phyloP scores from a whole-genome alignment of 139 green algal species.

The Microglena sp. region DNA sequence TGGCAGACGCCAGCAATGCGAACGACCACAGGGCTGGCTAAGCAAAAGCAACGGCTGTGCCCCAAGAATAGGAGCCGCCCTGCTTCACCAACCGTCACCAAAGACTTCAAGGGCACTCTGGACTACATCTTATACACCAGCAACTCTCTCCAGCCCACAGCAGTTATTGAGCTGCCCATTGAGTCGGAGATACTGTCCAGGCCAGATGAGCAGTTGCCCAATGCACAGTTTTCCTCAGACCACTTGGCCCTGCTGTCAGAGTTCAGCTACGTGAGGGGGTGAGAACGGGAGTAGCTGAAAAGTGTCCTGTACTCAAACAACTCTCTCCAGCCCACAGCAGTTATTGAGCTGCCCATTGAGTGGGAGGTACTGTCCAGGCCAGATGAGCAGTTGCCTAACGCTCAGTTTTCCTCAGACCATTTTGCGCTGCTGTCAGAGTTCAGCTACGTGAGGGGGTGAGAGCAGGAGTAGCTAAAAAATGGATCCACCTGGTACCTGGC shows the following conservation, averaged over 20 bases:
- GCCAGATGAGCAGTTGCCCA: constrained; percentile 62
- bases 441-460: constrained; percentile 29
- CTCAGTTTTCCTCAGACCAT: constrained; percentile 81
- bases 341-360: constrained; percentile 78
- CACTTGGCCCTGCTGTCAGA: constrained; percentile 88
- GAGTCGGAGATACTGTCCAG: constrained; percentile 40
- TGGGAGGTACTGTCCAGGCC: constrained; percentile 39
- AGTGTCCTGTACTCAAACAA: constrained; percentile 86
- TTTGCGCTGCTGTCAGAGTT: constrained; percentile 89
- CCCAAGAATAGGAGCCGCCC: too few species aligned
- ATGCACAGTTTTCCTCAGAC: constrained; percentile 74
- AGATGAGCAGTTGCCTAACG: constrained; percentile 70
- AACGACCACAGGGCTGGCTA: constrained; percentile 32
- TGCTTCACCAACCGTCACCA: too few species aligned
- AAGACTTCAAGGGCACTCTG: constrained; percentile 86
- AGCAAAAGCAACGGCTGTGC: constrained; percentile 57
- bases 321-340: constrained; percentile 47
- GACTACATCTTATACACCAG: constrained; percentile 94
- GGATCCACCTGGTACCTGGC: constrained; percentile 85
- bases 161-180: constrained; percentile 78
- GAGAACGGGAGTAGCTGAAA: constrained; percentile 75
- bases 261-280: constrained; percentile 53
- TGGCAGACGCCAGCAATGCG: constrained; percentile 16
- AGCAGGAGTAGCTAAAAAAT: constrained; percentile 94
- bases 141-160: constrained; percentile 44